These are phyloP conservation scores for Aspergillus aculeatinus DNA, from an alignment of 2,329 filamentous ascomycete species.

Conservation along the genomic window DNA sequence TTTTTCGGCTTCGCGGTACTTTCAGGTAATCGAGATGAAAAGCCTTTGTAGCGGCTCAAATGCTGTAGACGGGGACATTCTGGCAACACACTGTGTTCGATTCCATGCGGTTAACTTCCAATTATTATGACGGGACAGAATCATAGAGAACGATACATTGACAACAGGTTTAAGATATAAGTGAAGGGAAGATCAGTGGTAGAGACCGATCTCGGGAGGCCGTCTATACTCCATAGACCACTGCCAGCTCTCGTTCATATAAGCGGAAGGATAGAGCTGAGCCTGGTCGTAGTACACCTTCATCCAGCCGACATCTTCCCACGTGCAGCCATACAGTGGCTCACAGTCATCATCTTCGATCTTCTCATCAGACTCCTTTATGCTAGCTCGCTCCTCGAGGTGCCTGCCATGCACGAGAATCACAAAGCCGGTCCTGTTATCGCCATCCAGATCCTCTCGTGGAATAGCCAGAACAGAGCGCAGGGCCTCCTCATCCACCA, in stretches of 20 bases:
- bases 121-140: too few relatives aligned
- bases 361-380: background rate
- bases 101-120: too few relatives aligned
- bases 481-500: constrained; percentile 11
- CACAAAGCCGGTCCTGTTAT: background rate
- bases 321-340: background rate
- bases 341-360: background rate
- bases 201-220: background rate
- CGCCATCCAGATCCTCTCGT: background rate
- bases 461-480: background rate
- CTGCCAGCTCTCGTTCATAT: background rate
- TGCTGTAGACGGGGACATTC: too few relatives aligned
- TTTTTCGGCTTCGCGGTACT: too few relatives aligned
- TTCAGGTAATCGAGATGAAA: too few relatives aligned
- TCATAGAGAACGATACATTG: too few relatives aligned
- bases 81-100: too few relatives aligned
- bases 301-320: background rate
- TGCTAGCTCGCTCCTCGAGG: background rate
- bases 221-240: background rate
- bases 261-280: background rate
- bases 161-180: too few relatives aligned
- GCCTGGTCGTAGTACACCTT: background rate
- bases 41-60: too few relatives aligned
- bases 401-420: background rate
- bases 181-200: too few relatives aligned